A percentile compares a stretch with the other conserved stretches of the same genome.
These are phyloP conservation scores for Naematelia aurantialba DNA, from an alignment of 768 basidiomycete genomes.

Conservation along the genomic window DNA sequence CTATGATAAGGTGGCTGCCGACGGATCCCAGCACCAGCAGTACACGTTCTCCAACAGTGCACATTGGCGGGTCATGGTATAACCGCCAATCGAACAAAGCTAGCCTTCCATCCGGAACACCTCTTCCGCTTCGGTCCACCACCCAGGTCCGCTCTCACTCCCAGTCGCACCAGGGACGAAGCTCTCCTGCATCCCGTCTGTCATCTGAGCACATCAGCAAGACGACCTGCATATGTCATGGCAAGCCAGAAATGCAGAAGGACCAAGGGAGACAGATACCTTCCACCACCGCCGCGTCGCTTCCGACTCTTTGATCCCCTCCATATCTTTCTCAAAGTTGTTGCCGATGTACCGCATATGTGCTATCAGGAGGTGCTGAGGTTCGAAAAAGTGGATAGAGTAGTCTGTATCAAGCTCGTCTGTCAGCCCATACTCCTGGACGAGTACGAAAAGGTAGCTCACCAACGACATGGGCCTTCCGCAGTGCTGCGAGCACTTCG, in stretches of 20 bases:
- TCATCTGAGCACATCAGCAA: slow-evolving; percentile 44
- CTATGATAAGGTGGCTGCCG: too few species aligned
- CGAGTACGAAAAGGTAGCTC: slow-evolving; percentile 5
- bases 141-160: slow-evolving; percentile 61
- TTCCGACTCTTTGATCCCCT: slow-evolving; percentile 60
- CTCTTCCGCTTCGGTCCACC: slow-evolving; percentile 66
- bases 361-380: slow-evolving; percentile 62
- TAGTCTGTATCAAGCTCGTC: slow-evolving; percentile 57
- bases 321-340: slow-evolving; percentile 68
- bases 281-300: slow-evolving; percentile 76
- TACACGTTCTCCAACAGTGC: too few species aligned
- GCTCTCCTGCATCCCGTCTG: slow-evolving; percentile 73
- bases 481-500: slow-evolving; percentile 62
- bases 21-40: too few species aligned
- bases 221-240: not conserved
- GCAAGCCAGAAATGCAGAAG: not conserved
- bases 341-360: slow-evolving; percentile 69
- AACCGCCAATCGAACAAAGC: not conserved
- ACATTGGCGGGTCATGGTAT: too few species aligned
- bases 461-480: slow-evolving; percentile 60
- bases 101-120: slow-evolving; percentile 67
- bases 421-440: not conserved
- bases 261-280: slow-evolving; percentile 43
- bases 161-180: slow-evolving; percentile 67
- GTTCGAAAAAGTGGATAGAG: slow-evolving; percentile 66